These are phyloP conservation scores for Fusarium pseudonygamai DNA, from an alignment of 2,329 filamentous ascomycete genomes.

Conservation along the genomic window DNA sequence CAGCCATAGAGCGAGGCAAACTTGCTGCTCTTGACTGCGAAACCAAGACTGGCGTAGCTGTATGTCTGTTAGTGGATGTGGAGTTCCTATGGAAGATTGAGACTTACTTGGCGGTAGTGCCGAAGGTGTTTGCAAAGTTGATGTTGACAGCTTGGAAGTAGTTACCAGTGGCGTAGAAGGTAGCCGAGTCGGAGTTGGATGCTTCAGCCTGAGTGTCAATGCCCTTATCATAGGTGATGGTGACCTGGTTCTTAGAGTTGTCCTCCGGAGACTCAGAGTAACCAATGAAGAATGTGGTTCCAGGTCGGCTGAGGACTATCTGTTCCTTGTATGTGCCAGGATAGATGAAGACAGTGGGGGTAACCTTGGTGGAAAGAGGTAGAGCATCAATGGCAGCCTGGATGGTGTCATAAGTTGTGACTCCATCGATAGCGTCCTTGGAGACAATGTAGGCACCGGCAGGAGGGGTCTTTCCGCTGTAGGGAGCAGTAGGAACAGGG, in stretches of 20 bases:
- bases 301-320: slow-evolving; percentile 25
- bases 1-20: slow-evolving; percentile 52
- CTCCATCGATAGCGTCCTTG: slow-evolving; percentile 26
- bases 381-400: slow-evolving; percentile 53
- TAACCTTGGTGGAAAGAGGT: slow-evolving; percentile 32
- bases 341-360: slow-evolving; percentile 44
- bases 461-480: slow-evolving; percentile 51
- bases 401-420: slow-evolving; percentile 18
- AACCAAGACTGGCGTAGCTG: slow-evolving; percentile 56
- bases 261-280: slow-evolving; percentile 41
- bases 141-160: slow-evolving; percentile 42
- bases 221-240: slow-evolving; percentile 34
- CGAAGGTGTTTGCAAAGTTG: slow-evolving; percentile 38
- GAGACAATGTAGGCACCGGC: slow-evolving; percentile 37
- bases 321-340: slow-evolving; percentile 39
- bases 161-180: slow-evolving; percentile 38
- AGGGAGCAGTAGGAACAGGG: slow-evolving; percentile 40
- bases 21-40: slow-evolving; percentile 53
- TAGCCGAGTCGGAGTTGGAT: slow-evolving; percentile 40
- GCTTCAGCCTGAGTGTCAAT: slow-evolving; percentile 36
- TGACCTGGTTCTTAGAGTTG: slow-evolving; percentile 36
- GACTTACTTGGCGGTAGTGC: slow-evolving; percentile 32
- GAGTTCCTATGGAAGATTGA: fast-evolving
- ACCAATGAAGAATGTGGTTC: slow-evolving; percentile 31
- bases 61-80: neutral